A percentile compares a stretch with the other conserved stretches of the same genome.
These are phyloP conservation scores for Lyophyllum semitale DNA, from an alignment of 768 basidiomycete genomes.

Conservation along the genomic window DNA sequence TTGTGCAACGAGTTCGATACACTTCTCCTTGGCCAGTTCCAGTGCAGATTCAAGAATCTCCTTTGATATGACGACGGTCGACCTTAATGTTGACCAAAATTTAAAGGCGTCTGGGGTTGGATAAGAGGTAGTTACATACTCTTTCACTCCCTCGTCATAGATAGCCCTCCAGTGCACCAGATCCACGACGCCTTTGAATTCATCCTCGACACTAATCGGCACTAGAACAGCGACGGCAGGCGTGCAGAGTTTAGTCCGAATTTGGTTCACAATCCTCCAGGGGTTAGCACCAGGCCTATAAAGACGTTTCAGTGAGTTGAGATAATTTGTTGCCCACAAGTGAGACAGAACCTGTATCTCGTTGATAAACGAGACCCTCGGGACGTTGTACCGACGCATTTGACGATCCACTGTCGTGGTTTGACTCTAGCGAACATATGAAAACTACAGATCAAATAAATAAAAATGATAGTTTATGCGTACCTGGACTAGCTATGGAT, in stretches of 20 bases:
- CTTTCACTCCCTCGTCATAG: conserved; percentile 94
- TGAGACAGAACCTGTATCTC: conserved; percentile 81
- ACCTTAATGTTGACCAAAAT: conserved; percentile 46
- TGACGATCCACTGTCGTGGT: conserved; percentile 99
- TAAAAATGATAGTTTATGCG: too few relatives aligned
- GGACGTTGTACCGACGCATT: conserved; percentile 96
- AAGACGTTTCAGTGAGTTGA: not conserved
- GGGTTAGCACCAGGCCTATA: conserved; percentile 97
- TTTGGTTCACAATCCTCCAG: conserved; percentile 91
- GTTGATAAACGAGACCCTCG: conserved; percentile 94
- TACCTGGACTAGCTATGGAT: conserved; percentile 71
- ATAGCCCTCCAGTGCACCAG: conserved; percentile 92
- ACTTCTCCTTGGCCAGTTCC: conserved; percentile 80
- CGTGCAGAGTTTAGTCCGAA: conserved; percentile 88
- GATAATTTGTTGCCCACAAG: not conserved
- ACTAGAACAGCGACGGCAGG: conserved; percentile 94
- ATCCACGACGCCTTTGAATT: conserved; percentile 90
- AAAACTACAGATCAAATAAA: too few relatives aligned
- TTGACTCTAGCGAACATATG: conserved; percentile 66
- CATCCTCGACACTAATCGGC: conserved; percentile 89
- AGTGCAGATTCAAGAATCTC: conserved; percentile 83
- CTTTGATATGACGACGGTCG: conserved; percentile 75
- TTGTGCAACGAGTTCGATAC: conserved; percentile 89
- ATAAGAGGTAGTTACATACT: conserved; percentile 49
- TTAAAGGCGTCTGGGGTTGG: not conserved